Evolutionary conservation across 495 filamentous ascomycete species (phyloP), one percentile per base, ranked within the genome.

Genomic region (Letharia columbiana): DNA sequence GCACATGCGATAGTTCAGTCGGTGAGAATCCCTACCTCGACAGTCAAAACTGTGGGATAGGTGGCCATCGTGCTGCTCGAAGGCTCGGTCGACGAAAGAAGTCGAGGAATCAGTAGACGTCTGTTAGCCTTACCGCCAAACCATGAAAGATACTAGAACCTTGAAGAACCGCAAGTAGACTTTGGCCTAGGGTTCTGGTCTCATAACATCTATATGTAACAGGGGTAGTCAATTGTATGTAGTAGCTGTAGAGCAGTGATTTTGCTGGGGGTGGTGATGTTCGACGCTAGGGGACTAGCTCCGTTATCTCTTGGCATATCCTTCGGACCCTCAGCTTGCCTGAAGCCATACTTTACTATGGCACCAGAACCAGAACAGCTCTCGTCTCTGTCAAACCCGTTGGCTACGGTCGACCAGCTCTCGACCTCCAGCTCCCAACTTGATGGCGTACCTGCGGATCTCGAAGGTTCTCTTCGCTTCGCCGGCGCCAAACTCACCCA

Each of bases 361-460:
- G 61, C 67, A 37, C 59, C 72, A 40, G 71, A 68, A 35, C 28
- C 69, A 39, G 41, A 57, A 15, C 73, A 74, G 10, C 67, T 83
- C 60, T 85, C 82, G 47, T 80, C 83, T 68, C 82, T 97, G 66
- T 86, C 87, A 9, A 98, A 98, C 73, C 86, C 92, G 11, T 84
- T 98, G 37, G 91, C 90, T n/a, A 92, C 91, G 20, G 77, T 86
- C 9, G 82, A 87, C 28, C 94, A 98, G 73, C 82, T 98, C 15
- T 82, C 84, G 64, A 86, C 80, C 69, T 87, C 89, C 7, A 81
- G 80, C 10, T 89, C 85, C 9, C 83, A 82, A 31, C 78, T 86
- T 35, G 88, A 91, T 75, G 86, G 86, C 41, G 79, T 97, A 9
- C 86, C 93, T 0, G 74, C 82, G 20, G 89, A 92, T 66, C 83